Base-by-base conservation (phyloP, 2,329 filamentous ascomycete species). In the Penicillium corylophilum region DNA sequence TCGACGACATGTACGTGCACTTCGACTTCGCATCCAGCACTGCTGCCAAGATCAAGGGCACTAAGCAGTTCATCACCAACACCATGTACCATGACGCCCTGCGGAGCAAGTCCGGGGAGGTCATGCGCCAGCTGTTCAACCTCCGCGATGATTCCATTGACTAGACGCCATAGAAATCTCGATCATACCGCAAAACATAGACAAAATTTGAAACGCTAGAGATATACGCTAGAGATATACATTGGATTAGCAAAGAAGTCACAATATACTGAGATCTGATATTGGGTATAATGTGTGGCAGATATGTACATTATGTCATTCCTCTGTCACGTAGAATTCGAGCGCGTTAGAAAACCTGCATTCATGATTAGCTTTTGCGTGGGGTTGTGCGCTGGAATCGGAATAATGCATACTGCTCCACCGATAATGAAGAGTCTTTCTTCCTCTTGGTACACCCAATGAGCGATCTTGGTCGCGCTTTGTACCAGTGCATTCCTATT, bases 341-440 rank as follows among this genome's bases (percentile, higher is more conserved):
- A 7, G 10, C 13, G 40, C 2, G 22, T 64, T 40, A 64, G 48
- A 65, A 65, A 31, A 65, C 61, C 63, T 65, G 40, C 10, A 1
- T 15, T 29, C 15, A 26, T 28, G 7, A 41, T 63, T 16, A 61
- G 38, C 39, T n/a, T n/a, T 13, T 23, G 18, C 13, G 10, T 22
- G 28, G 4, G 15, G 6, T 23, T n/a, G n/a, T n/a, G n/a, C 23
- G 8, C 16, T 15, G n/a, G 12, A 26, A 4, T 3, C 28, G 4
- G 18, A 13, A 18, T 38, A 40, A 26, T 39, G 68, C 72, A 56
- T 61, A 97, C 93, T 39, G 92, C 94, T n/a, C 94, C 95, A 1
- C 94, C 94, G 67, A 99, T 94, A 53, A 99, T 96, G 67, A 99
- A 99, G 5, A 97, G 77, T 51, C 94, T 80, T 72, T 97, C 92